Evolutionary conservation across 352 stramenopile genomes (phyloP), one percentile per base, ranked within the genome.

Genomic region (Globisporangium iwayamae): DNA sequence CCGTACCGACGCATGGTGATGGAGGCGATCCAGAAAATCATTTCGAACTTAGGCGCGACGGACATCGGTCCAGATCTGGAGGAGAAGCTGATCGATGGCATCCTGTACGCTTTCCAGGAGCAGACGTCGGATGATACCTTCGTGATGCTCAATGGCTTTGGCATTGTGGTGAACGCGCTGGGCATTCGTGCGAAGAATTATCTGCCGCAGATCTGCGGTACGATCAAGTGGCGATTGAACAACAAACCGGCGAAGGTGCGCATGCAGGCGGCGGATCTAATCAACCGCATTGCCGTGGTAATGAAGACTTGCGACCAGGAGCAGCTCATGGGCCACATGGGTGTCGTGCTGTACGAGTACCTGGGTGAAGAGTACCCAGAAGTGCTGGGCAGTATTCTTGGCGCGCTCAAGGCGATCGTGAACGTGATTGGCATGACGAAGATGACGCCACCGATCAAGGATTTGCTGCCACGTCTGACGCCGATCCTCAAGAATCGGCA

Each of bases 351-450:
- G 45, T 99, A 99, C 76, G 98, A 99, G 73, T 99, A 99, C 73
- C 81, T 99, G 3, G 98, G 98, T 20, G 98, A 99, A 80, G 98
- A 99, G 70, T 99, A 99, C 72, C 98, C 98, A 0, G 97, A 99
- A 72, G 97, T 99, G 58, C 73, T 99, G 11, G 97, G 97, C 32
- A 98, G 91, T 39, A 99, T 99, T 67, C 85, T 99, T 28, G 96
- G 96, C 60, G 98, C 96, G 3, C 79, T 99, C 18, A 98, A 98
- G 67, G 94, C 96, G 10, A 99, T 99, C 66, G 97, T 99, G 18
- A 99, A 98, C 73, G 97, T 99, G 47, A 99, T 99, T 69, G 97
- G 98, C 63, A 99, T 99, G 97, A 98, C 88, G 38, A 98, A 99
- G 70, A 99, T 99, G 96, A 99, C 96, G 39, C 98, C 97, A 65